Evolutionary conservation across 345 rosid genomes (phyloP), one percentile per base, ranked within the genome.

Genomic region (Eutrema japonicum): DNA sequence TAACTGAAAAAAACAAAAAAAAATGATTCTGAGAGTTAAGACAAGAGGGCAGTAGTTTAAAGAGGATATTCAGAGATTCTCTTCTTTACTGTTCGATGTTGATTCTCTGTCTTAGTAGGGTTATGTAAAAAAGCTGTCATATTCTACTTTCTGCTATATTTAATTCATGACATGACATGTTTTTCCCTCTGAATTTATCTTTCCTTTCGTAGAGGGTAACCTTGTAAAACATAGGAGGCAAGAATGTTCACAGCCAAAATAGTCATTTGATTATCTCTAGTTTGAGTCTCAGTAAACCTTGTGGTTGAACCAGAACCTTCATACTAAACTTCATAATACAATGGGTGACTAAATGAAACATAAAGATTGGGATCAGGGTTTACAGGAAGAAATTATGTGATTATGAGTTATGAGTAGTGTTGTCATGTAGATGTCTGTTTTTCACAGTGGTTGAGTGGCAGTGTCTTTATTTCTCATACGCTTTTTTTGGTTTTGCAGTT

Each of bases 11-110:
- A 32, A 7, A 18, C 22, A 18, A 41, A 78, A 70, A 74, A 58
- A 73, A 70, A 70, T 63, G 79, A 64, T 1, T 38, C 60, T 63
- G 73, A 46, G 66, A 40, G 68, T 36, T 71, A 79, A 38, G 89
- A 84, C 90, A 83, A 87, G 85, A 79, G 74, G 69, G 73, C 75
- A 82, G 75, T 66, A 68, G 83, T 80, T 85, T 55, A 85, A 40
- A 52, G 68, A 50, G 80, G 52, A 67, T 77, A 85, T 82, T 78
- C 83, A 85, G 87, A 87, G 85, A 85, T 76, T 76, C 75, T 70
- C 71, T 35, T 54, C 60, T 76, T 63, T 76, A 70, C 79, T 76
- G 71, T 63, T 75, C 58, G n/a, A 64, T 69, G 66, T 29, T 70
- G 79, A 70, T 55, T 64, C 75, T 70, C 75, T 70, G 71, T 64